Evolutionary conservation across 73 alveolate species (phyloP), one percentile per base, ranked within the genome.

Genomic region (Diophrys sp.): DNA sequence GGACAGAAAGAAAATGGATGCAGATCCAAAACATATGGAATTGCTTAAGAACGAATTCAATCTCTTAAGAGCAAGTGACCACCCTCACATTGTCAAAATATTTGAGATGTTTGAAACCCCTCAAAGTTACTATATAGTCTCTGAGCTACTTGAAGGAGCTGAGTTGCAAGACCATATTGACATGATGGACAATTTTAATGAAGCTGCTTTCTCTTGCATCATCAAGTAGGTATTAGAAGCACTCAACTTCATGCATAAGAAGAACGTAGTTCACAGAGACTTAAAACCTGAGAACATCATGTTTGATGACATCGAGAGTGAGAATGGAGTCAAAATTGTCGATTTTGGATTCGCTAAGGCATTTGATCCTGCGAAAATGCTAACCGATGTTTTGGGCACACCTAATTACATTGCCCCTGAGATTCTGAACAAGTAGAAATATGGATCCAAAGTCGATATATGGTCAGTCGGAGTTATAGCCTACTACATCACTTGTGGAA

Each of bases 381-480:
- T 84, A 74, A 23, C 53, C 1, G 84, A 73, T 8, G 56, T 71
- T 33, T 66, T 71, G 18, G 79, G 79, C 11, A 71, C 79, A 32
- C 79, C 79, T 2, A 71, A 71, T 24, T 71, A 71, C 67, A 71
- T 71, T 1, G 79, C 79, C n/a, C 79, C 79, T 31, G 79, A 71
- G 32, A 32, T 71, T 26, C 30, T 71, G 5, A 29, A 31, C 18
- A 8, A 32, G 30, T n/a, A 33, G 32, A 71, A 33, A 71, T 84
- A 84, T 54, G 82, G 67, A 5, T 0, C 33, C n/a, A 89, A 84
- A 71, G 86, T 88, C 53, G 96, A 91, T 77, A 73, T 91, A 1
- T 91, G 97, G 97, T 69, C 93, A 33, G 54, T 86, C 26, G 97
- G 97, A 0, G 96, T 91, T 44, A 77, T 91, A 14, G 67, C 88